These are phyloP conservation scores for Aspergillus carlsbadensis DNA, from an alignment of 495 filamentous ascomycete species.

Conservation along the genomic window DNA sequence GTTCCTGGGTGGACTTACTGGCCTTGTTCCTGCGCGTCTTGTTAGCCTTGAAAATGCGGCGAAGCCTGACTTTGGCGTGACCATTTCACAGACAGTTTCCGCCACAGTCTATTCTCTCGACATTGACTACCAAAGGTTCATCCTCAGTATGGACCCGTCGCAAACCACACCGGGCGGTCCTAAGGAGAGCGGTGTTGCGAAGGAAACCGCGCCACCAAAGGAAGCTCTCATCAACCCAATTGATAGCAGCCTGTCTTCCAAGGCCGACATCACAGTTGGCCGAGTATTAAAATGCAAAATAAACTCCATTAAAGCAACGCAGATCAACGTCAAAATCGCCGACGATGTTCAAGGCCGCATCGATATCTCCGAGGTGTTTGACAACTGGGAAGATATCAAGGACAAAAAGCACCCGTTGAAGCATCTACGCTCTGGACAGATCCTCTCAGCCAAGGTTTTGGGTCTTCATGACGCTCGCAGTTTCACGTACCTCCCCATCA, in stretches of 20 bases:
- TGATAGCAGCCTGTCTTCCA: slow-evolving; percentile 61
- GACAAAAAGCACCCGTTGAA: slow-evolving; percentile 76
- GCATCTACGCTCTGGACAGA: slow-evolving; percentile 66
- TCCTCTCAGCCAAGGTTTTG: slow-evolving; percentile 72
- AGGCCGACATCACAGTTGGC: slow-evolving; percentile 72
- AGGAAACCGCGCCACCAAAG: slow-evolving; percentile 31
- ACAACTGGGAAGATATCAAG: slow-evolving; percentile 80
- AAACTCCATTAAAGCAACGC: slow-evolving; percentile 77
- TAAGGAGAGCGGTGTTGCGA: slow-evolving; percentile 28
- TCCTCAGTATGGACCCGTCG: slow-evolving; percentile 56
- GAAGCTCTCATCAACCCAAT: slow-evolving; percentile 61
- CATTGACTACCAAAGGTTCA: slow-evolving; percentile 54
- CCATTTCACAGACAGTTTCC: slow-evolving; percentile 67
- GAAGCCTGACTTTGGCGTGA: slow-evolving; percentile 73
- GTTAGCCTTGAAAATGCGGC: slow-evolving; percentile 63
- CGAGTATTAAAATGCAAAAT: slow-evolving; percentile 77
- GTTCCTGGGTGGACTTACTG: slow-evolving; percentile 74
- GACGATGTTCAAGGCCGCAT: slow-evolving; percentile 90
- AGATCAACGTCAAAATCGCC: slow-evolving; percentile 86
- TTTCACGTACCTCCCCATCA: slow-evolving; percentile 88
- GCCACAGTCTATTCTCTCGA: slow-evolving; percentile 72
- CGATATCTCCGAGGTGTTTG: slow-evolving; percentile 85
- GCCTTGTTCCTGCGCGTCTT: slow-evolving; percentile 72
- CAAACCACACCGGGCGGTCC: slow-evolving; percentile 30
- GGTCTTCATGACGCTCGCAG: slow-evolving; percentile 88